phyloP scores from a whole-genome alignment of 306 rosid genomes.

The Medicago ruthenica region DNA sequence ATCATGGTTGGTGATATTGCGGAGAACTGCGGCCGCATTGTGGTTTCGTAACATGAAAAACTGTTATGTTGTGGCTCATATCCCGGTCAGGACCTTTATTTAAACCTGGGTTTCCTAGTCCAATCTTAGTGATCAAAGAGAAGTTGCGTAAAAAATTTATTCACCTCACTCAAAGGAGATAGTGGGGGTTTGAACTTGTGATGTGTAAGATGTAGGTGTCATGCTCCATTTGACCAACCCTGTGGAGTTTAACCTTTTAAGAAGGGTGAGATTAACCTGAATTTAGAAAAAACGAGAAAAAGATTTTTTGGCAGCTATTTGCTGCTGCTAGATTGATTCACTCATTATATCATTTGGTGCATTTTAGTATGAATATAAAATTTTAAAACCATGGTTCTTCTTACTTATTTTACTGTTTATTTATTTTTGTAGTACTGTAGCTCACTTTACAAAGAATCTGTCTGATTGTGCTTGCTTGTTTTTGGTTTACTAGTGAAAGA shows the following conservation, averaged over 20 bases:
- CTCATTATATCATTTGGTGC: slow-evolving; percentile 22
- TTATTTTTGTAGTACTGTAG: background rate
- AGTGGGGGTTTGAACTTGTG: background rate
- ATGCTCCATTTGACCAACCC: background rate
- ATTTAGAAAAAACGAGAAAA: background rate
- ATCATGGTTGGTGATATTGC: too few relatives aligned
- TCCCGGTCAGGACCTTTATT: background rate
- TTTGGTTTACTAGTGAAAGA: slow-evolving; percentile 74
- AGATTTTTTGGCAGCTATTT: background rate
- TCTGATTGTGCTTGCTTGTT: slow-evolving; percentile 42
- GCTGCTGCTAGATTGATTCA: slow-evolving; percentile 18
- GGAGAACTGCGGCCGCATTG: background rate
- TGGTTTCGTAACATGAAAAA: background rate
- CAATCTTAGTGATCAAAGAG: slow-evolving; percentile 2
- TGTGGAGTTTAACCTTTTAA: background rate
- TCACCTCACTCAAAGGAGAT: background rate
- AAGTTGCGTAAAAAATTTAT: background rate
- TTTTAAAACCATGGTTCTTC: slow-evolving; percentile 20
- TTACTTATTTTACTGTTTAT: background rate
- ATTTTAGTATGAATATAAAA: slow-evolving; percentile 19
- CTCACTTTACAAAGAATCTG: slow-evolving; percentile 13
- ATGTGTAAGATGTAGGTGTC: background rate
- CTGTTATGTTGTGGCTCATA: background rate
- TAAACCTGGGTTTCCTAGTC: background rate
- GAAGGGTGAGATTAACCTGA: slow-evolving; percentile 10